Evolutionary conservation across 169 alveolate species (phyloP).

Genomic region (Eimeria brunetti): DNA sequence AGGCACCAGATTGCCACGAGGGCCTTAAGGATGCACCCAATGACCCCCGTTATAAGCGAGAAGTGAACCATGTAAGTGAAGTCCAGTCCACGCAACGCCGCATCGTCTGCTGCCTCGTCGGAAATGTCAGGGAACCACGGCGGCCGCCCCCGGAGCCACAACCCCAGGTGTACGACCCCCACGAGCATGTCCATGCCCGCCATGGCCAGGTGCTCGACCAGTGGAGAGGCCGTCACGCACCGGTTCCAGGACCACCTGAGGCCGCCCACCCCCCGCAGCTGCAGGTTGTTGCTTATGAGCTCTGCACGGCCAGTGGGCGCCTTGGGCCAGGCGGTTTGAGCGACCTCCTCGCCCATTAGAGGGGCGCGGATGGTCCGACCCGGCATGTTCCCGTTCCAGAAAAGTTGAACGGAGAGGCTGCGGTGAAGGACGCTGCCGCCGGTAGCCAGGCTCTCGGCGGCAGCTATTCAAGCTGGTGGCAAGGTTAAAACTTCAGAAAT

Average conservation of each 20-base stretch:
- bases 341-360: no score
- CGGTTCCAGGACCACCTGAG: not conserved
- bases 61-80: not conserved
- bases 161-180: not conserved
- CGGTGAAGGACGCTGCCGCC: no score
- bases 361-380: no score
- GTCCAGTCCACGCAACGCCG: not conserved
- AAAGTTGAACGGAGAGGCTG: no score
- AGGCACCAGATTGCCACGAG: not conserved
- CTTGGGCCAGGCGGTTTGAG: no score
- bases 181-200: not conserved
- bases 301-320: no score
- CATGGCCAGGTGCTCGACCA: slow-evolving; percentile 35
- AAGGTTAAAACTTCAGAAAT: no score
- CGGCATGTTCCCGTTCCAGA: no score
- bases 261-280: not conserved
- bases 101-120: slow-evolving; percentile 6
- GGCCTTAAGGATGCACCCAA: not conserved
- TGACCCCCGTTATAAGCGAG: not conserved
- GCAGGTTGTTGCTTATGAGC: no score
- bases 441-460: no score
- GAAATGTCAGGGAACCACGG: slow-evolving; percentile 37
- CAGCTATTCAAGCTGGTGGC: no score
- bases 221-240: slow-evolving; percentile 14
- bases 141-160: not conserved